Evolutionary conservation across 1,284 basidiomycete genomes (phyloP).

Genomic region (Cystobasidium pallidum): DNA sequence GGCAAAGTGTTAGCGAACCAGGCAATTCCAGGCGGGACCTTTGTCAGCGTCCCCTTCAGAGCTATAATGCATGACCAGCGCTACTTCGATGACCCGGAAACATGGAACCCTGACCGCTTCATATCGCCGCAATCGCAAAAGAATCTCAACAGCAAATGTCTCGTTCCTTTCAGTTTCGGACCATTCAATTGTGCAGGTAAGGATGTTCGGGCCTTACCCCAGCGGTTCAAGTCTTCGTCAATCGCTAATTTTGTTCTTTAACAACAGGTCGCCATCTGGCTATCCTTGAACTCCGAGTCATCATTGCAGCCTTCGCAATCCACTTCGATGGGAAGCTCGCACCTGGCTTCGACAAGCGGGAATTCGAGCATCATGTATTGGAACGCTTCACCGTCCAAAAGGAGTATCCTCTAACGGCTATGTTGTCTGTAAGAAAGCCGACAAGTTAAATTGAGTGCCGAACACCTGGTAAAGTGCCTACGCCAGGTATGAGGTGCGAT

Average conservation of each 20-base stretch:
- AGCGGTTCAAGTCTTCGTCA: too few species aligned
- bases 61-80: conserved; percentile 15
- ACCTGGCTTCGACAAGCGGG: conserved; percentile 4
- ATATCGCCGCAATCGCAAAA: conserved; percentile 12
- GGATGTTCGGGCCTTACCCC: too few species aligned
- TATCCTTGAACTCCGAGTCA: conserved; percentile 8
- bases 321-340: conserved; percentile 13
- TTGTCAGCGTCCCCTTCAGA: conserved; percentile 11
- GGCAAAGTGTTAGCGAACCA: conserved; percentile 10
- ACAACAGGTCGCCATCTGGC: conserved; percentile 10
- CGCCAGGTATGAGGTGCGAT: too few species aligned
- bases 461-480: too few species aligned
- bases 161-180: conserved; percentile 14
- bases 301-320: conserved; percentile 11
- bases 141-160: conserved; percentile 20
- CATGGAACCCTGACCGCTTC: conserved; percentile 13
- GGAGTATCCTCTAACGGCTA: conserved; percentile 6
- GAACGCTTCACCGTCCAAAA: conserved; percentile 19
- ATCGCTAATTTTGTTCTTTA: neutral
- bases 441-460: neutral
- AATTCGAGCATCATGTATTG: conserved; percentile 10
- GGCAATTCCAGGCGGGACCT: conserved; percentile 6
- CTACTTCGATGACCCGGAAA: conserved; percentile 11
- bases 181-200: conserved; percentile 19
- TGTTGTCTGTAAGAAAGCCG: neutral